Evolutionary conservation across 129 eudicot species (phyloP).

Genomic region (Flaveria bidentis): DNA sequence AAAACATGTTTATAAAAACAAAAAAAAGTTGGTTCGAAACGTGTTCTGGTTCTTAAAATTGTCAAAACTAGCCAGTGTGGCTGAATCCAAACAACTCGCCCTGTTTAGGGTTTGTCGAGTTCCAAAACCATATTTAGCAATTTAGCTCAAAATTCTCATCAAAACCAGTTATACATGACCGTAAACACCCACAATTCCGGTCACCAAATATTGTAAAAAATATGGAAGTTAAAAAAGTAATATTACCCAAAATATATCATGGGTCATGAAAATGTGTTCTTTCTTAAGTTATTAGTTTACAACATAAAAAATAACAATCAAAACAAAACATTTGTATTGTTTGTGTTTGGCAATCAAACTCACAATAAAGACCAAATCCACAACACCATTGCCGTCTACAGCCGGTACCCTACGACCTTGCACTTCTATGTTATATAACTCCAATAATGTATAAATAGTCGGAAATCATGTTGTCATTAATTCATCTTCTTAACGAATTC

Average conservation of each 20-base stretch:
- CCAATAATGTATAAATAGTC: slow-evolving; percentile 17
- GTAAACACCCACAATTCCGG: too few relatives aligned
- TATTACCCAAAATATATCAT: neutral
- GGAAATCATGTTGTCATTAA: neutral
- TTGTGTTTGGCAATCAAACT: slow-evolving; percentile 1
- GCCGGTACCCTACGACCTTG: slow-evolving; percentile 27
- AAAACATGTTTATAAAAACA: too few relatives aligned
- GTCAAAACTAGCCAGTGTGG: too few relatives aligned
- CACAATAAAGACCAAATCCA: slow-evolving; percentile 28
- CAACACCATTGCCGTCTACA: slow-evolving; percentile 32
- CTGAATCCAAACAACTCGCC: too few relatives aligned
- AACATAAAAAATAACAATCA: neutral
- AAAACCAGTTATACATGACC: too few relatives aligned
- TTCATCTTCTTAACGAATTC: slow-evolving; percentile 16
- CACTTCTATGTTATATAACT: slow-evolving; percentile 7
- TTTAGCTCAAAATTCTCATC: too few relatives aligned
- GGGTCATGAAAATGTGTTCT: neutral
- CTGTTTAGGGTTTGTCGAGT: too few relatives aligned
- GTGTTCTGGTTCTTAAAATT: too few relatives aligned
- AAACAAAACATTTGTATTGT: neutral
- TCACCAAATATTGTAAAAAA: too few relatives aligned
- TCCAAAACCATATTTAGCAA: too few relatives aligned
- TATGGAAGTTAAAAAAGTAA: neutral
- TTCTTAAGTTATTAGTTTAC: neutral
- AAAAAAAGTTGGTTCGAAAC: too few relatives aligned